A percentile compares a stretch with the other conserved stretches of the same genome.
Evolutionary conservation across 179 eudicot genomes (phyloP).

Genomic region (Silene noctiflora): DNA sequence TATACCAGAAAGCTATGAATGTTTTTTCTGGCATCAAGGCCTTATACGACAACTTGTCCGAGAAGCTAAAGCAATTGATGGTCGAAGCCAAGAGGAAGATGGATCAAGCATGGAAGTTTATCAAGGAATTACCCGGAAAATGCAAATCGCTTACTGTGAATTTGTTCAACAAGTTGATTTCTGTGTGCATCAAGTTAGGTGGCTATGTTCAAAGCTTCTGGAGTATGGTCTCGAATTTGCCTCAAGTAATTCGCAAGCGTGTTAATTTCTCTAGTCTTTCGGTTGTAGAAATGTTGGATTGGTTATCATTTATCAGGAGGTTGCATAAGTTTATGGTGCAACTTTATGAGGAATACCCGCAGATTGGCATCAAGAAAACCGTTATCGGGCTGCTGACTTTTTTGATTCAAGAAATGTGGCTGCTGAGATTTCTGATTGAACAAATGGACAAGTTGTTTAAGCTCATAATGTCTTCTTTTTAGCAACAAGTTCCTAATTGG

Average conservation of each 20-base stretch:
- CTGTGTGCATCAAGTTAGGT: neutral
- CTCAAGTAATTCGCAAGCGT: neutral
- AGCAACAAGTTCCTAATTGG: too few relatives aligned
- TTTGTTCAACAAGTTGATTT: neutral
- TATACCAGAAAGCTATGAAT: neutral
- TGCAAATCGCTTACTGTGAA: neutral
- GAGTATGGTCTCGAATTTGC: neutral
- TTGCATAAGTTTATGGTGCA: neutral
- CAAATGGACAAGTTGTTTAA: too few relatives aligned
- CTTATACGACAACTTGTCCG: conserved; percentile 9
- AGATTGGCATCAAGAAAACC: neutral
- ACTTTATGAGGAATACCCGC: neutral
- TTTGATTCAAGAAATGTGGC: too few relatives aligned
- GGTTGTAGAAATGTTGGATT: neutral
- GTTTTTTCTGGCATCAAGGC: neutral
- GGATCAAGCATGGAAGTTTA: neutral
- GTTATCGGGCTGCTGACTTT: neutral
- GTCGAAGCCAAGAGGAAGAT: neutral
- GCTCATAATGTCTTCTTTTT: neutral
- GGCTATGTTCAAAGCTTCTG: neutral
- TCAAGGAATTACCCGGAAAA: neutral
- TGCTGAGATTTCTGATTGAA: too few relatives aligned
- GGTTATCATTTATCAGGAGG: neutral
- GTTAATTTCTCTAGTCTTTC: neutral
- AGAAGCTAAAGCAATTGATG: neutral